Evolutionary conservation across 768 basidiomycete genomes (phyloP).

Genomic region (Termitomyces sp.): DNA sequence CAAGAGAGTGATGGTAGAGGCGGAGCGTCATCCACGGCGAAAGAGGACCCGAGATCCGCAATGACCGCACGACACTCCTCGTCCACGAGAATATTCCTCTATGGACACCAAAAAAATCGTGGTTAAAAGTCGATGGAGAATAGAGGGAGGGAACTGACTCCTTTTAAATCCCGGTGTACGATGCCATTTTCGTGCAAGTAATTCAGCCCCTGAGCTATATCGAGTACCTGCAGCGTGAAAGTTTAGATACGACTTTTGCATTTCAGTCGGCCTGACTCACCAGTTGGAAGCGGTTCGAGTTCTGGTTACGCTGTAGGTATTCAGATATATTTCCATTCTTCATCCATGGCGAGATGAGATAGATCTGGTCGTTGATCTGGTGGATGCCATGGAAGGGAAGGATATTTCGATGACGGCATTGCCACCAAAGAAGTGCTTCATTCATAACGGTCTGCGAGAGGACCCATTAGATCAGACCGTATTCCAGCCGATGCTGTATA

Average conservation of each 20-base stretch:
- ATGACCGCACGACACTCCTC: neutral
- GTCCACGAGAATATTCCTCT: slow-evolving; percentile 2
- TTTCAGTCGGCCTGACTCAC: neutral
- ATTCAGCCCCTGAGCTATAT: neutral
- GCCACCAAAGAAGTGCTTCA: neutral
- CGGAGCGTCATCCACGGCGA: neutral
- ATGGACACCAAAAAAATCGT: neutral
- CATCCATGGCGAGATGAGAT: slow-evolving; percentile 5
- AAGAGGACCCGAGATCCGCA: slow-evolving; percentile 1
- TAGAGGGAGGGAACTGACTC: neutral
- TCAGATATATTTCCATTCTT: neutral
- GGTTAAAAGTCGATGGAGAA: neutral
- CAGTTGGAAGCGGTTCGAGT: neutral
- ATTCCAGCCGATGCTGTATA: neutral
- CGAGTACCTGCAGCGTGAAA: neutral
- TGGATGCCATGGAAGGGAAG: neutral
- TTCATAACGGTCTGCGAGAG: neutral
- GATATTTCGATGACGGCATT: neutral
- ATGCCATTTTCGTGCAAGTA: neutral
- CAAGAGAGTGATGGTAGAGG: neutral
- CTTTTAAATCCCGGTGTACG: neutral
- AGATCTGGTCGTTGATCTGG: neutral
- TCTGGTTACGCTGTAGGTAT: neutral
- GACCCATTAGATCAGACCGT: neutral
- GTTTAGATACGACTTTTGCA: neutral